These are phyloP conservation scores for Phytophthora pseudosyringae DNA, from an alignment of 352 stramenopile genomes.

Conservation along the genomic window DNA sequence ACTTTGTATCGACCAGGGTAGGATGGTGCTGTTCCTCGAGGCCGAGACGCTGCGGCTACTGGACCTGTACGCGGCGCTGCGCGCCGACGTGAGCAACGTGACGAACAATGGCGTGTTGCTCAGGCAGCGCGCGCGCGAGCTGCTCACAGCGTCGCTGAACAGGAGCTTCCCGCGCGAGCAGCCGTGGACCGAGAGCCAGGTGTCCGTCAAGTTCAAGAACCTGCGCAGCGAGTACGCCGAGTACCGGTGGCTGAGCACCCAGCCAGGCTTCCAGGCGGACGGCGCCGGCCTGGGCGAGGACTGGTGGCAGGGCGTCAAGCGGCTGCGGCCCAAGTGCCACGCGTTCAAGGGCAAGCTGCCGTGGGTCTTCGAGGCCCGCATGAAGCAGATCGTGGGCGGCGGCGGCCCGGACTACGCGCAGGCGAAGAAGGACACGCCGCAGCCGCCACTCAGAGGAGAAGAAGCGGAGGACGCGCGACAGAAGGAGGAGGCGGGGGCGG, in stretches of 20 bases:
- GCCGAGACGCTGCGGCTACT: conserved; percentile 53
- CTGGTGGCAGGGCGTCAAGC: conserved; percentile 59
- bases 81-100: conserved; percentile 48
- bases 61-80: conserved; percentile 55
- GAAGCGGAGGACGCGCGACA: background rate
- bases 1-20: conserved; percentile 26
- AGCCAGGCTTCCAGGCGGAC: conserved; percentile 49
- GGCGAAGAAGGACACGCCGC: background rate
- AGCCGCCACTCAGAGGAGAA: background rate
- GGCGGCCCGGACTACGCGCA: background rate
- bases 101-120: conserved; percentile 57
- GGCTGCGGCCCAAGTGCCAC: conserved; percentile 51
- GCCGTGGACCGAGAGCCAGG: conserved; percentile 58
- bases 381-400: conserved; percentile 54
- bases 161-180: conserved; percentile 37
- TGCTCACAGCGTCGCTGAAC: conserved; percentile 58
- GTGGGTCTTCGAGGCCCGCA: conserved; percentile 54
- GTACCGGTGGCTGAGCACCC: conserved; percentile 50
- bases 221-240: conserved; percentile 61
- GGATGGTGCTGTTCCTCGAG: conserved; percentile 71
- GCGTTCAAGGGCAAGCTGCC: conserved; percentile 65
- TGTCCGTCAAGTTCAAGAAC: conserved; percentile 76
- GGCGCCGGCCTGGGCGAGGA: conserved; percentile 45
- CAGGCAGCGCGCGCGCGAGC: conserved; percentile 46
- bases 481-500: background rate